Evolutionary conservation across 495 filamentous ascomycete species (phyloP).

Genomic region (Trichoderma erinaceum): DNA sequence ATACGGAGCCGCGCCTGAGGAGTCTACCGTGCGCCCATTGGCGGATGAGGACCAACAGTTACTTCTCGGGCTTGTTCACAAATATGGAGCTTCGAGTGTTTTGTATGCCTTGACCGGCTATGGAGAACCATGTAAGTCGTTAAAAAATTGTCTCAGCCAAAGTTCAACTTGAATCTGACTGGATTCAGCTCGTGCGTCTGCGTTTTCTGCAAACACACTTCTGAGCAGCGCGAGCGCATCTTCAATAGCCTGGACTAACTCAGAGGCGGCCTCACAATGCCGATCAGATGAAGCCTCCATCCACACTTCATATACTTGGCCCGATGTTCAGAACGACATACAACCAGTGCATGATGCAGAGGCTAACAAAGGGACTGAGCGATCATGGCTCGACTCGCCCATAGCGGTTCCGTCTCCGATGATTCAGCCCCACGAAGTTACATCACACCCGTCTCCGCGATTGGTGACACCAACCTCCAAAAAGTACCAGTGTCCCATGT

Average conservation of each 20-base stretch:
- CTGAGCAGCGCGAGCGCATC: constrained; percentile 12
- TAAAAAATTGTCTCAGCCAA: not conserved
- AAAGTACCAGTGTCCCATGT: constrained; percentile 17
- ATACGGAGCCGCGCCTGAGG: constrained; percentile 3
- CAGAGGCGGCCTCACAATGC: constrained; percentile 2
- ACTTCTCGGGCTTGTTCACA: constrained; percentile 13
- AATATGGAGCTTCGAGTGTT: constrained; percentile 12
- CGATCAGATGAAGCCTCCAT: constrained; percentile 17
- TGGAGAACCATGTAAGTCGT: constrained; percentile 11
- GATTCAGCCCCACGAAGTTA: not conserved
- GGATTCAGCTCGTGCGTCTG: constrained; percentile 8
- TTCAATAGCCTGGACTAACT: constrained; percentile 15
- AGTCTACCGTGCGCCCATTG: constrained; percentile 10
- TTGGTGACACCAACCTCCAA: constrained; percentile 14
- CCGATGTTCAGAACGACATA: constrained; percentile 1
- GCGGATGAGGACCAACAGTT: constrained; percentile 16
- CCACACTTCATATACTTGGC: constrained; percentile 9
- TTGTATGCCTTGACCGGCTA: constrained; percentile 14
- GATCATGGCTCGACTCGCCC: constrained; percentile 17
- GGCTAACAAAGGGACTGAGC: not conserved
- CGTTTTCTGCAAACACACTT: constrained; percentile 13
- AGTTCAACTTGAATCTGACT: not conserved
- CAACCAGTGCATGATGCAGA: constrained; percentile 9
- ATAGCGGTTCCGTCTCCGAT: not conserved
- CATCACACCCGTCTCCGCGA: constrained; percentile 5